Evolutionary conservation across 208 protist genomes (phyloP).

Genomic region (Trypanosoma avium): DNA sequence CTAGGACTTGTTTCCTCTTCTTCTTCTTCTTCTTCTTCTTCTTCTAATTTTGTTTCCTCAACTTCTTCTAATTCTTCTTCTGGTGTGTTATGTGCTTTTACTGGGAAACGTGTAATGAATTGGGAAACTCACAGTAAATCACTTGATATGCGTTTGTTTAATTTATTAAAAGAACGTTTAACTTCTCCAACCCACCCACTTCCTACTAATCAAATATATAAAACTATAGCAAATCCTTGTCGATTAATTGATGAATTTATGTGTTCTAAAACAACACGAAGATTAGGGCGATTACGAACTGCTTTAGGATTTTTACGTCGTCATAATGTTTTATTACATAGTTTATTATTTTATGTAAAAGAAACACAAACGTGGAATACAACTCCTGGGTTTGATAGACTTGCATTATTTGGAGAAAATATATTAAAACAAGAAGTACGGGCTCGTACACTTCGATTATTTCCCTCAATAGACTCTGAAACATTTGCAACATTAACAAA

Average conservation of each 20-base stretch:
- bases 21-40: too few relatives aligned
- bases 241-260: constrained; percentile 76
- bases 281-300: constrained; percentile 42
- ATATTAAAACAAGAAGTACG: constrained; percentile 57
- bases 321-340: constrained; percentile 88
- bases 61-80: background rate
- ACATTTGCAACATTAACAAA: constrained; percentile 24
- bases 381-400: constrained; percentile 68
- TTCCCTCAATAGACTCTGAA: constrained; percentile 47
- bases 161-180: constrained; percentile 45
- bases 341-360: constrained; percentile 73
- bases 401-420: constrained; percentile 67
- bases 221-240: constrained; percentile 51
- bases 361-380: constrained; percentile 70
- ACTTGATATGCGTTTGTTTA: constrained; percentile 36
- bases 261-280: constrained; percentile 44
- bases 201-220: constrained; percentile 52
- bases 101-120: constrained; percentile 23
- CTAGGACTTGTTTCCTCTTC: too few relatives aligned
- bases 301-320: constrained; percentile 73
- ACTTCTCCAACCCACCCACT: constrained; percentile 56
- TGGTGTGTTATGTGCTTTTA: constrained; percentile 22
- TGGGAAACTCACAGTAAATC: constrained; percentile 27
- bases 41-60: background rate
- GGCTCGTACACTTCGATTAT: constrained; percentile 58